Percentiles rank a stretch among this genome's conserved stretches.
Evolutionary conservation across 441 rosid species (phyloP).

Genomic region (Francoa sonchifolia): DNA sequence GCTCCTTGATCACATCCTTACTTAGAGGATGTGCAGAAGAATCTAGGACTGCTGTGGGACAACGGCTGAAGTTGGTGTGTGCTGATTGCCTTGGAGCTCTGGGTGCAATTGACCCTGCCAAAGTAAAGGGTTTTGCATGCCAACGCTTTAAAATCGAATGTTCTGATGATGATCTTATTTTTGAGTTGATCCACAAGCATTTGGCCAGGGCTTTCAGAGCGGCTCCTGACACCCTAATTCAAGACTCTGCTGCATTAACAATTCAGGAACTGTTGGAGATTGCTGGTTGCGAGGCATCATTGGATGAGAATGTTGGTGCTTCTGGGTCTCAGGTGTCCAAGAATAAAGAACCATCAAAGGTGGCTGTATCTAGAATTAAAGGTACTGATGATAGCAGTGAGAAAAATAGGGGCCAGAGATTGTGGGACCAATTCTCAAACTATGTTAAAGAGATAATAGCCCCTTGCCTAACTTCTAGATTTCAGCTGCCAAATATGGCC

Average conservation of each 20-base stretch:
- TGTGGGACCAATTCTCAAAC: conserved; percentile 92
- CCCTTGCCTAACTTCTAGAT: conserved; percentile 94
- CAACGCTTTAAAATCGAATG: conserved; percentile 94
- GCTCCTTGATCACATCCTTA: conserved; percentile 75
- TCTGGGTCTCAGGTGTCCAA: conserved; percentile 25
- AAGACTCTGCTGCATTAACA: conserved; percentile 98
- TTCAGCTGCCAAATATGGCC: conserved; percentile 83
- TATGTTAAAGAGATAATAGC: conserved; percentile 96
- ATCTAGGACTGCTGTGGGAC: conserved; percentile 88
- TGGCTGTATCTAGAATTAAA: conserved; percentile 22
- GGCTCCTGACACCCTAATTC: conserved; percentile 86
- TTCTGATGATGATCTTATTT: conserved; percentile 98
- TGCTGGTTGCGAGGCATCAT: conserved; percentile 95
- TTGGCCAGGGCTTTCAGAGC: conserved; percentile 98
- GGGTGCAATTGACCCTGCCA: conserved; percentile 99
- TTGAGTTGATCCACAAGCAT: conserved; percentile 92
- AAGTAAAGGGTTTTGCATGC: conserved; percentile 62
- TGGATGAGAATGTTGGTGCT: conserved; percentile 59
- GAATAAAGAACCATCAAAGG: conserved; percentile 26
- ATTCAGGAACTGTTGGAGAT: conserved; percentile 93
- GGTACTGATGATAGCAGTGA: conserved; percentile 26
- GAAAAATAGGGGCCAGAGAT: conserved; percentile 74
- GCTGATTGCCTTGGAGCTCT: conserved; percentile 96
- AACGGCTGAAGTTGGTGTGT: conserved; percentile 81
- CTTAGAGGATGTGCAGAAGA: conserved; percentile 98